Conservation (phyloP, 1,284 basidiomycete species). For the Melanopsichium pennsylvanicum region DNA sequence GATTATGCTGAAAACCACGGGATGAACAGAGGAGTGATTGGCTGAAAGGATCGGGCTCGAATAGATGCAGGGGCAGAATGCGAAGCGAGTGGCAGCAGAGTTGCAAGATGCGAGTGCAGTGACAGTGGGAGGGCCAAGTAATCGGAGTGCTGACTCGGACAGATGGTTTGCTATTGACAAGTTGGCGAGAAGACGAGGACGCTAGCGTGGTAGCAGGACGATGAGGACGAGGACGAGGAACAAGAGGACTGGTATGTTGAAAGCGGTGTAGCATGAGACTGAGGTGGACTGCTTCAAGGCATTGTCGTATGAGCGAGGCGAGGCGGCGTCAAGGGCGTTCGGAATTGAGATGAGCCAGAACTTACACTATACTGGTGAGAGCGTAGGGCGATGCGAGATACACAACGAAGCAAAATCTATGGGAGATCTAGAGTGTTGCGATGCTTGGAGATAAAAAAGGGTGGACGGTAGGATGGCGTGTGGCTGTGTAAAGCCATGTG, state of each 20-base stretch:
- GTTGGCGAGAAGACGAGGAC: background rate
- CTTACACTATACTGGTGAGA: too few relatives aligned
- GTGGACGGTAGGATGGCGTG: slow-evolving; percentile 4
- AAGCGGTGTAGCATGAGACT: slow-evolving; percentile 4
- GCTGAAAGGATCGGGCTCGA: background rate
- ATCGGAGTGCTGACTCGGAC: slow-evolving; percentile 1
- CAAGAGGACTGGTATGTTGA: too few relatives aligned
- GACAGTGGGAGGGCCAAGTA: too few relatives aligned
- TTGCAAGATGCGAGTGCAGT: too few relatives aligned
- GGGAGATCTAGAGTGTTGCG: background rate
- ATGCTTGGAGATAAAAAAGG: background rate
- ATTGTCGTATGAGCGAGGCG: background rate
- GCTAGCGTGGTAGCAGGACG: slow-evolving; percentile 36
- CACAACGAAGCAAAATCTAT: too few relatives aligned
- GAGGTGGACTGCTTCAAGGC: too few relatives aligned
- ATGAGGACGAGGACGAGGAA: too few relatives aligned
- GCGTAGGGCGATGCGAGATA: too few relatives aligned
- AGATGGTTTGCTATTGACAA: too few relatives aligned
- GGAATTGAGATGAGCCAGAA: too few relatives aligned
- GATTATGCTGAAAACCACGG: slow-evolving; percentile 21
- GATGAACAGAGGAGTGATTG: background rate
- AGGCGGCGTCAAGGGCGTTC: too few relatives aligned
- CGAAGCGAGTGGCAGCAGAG: too few relatives aligned
- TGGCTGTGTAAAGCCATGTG: slow-evolving; percentile 42
- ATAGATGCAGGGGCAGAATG: slow-evolving; percentile 2